Percentiles rank a stretch among this genome's conserved stretches.
Conservation (phyloP, 192 early-diverging fungal genomes). For the Jimgerdemannia flammicorona region DNA sequence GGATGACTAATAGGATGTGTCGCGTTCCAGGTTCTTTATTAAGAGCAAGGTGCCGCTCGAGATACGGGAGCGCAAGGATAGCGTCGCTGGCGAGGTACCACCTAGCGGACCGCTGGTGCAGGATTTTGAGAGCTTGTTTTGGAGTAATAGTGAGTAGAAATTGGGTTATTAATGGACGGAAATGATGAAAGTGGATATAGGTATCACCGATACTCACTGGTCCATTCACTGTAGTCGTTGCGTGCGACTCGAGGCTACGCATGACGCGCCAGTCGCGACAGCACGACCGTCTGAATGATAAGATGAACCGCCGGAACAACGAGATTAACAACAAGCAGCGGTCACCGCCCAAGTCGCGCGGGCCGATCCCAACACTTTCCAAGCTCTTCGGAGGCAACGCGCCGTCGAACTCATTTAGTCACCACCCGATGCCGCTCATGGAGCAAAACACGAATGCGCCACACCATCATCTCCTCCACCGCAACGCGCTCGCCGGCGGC, state of each 20-base stretch:
- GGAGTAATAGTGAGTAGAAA: constrained; percentile 28
- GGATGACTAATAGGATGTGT: background rate
- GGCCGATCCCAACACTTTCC: background rate
- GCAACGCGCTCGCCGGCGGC: too few relatives aligned
- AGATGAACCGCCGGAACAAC: background rate
- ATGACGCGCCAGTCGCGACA: background rate
- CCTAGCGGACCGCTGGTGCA: constrained; percentile 21
- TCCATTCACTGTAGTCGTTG: background rate
- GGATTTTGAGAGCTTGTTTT: constrained; percentile 36
- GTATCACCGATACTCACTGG: background rate
- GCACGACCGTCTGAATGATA: background rate
- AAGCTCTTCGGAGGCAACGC: background rate
- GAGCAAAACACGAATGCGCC: background rate
- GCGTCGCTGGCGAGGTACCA: constrained; percentile 4
- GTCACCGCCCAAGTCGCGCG: background rate
- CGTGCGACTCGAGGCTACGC: background rate
- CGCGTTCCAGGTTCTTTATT: background rate
- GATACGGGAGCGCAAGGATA: constrained; percentile 1
- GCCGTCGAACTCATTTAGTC: background rate
- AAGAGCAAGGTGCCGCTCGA: background rate
- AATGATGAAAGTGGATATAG: background rate
- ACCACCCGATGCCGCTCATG: background rate
- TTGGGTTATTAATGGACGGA: too few relatives aligned
- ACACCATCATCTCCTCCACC: too few relatives aligned
- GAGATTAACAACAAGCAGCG: background rate